Evolutionary conservation across 75 land plant species (phyloP), one percentile per base, ranked within the genome.

Genomic region (Cunninghamia lanceolata): DNA sequence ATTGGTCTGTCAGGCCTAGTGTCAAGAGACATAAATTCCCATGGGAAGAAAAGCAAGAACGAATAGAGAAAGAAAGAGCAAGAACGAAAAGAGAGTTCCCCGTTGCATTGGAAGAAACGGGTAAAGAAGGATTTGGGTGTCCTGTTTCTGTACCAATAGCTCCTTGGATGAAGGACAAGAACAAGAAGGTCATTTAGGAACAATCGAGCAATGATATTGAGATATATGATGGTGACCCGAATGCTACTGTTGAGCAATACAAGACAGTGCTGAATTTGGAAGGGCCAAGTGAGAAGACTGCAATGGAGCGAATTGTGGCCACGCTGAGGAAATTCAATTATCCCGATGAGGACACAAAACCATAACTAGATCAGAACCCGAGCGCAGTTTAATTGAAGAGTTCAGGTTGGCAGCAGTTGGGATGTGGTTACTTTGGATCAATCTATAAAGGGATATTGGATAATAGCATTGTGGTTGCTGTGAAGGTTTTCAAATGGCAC

Each of bases 381-480:
- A 90, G 82, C 89, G 82, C 68, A 94, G 94, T 75, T 92, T 94
- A 16, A 86, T 94, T 52, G 95, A 94, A 87, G 95, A 92, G 16
- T 92, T 94, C n/a, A n/a, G n/a, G n/a, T n/a, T n/a, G n/a, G n/a
- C n/a, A n/a, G n/a, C n/a, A n/a, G n/a, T n/a, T n/a, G n/a, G n/a
- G n/a, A n/a, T n/a, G n/a, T n/a, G n/a, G n/a, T n/a, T n/a, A n/a
- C n/a, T n/a, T n/a, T n/a, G n/a, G n/a, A n/a, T n/a, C n/a, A n/a
- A n/a, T n/a, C n/a, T n/a, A n/a, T n/a, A n/a, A n/a, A n/a, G n/a
- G n/a, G n/a, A n/a, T n/a, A n/a, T n/a, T n/a, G n/a, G n/a, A n/a
- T n/a, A n/a, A n/a, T n/a, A n/a, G n/a, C n/a, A n/a, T n/a, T n/a
- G n/a, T n/a, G n/a, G n/a, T n/a, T n/a, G n/a, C n/a, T n/a, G n/a